These are phyloP conservation scores for Suillus brevipes DNA, from an alignment of 768 basidiomycete genomes.

Conservation along the genomic window DNA sequence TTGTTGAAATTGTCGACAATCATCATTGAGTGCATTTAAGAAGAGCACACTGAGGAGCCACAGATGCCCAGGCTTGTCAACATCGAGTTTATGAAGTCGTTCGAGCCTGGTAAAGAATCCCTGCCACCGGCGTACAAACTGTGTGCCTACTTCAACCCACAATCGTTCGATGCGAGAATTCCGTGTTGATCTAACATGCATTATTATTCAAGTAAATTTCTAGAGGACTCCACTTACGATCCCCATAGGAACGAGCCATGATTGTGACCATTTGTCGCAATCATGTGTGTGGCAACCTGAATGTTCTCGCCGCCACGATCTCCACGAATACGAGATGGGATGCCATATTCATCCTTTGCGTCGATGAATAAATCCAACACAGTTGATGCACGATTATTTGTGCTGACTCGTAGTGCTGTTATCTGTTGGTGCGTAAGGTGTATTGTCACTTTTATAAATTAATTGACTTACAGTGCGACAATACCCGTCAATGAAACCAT, in stretches of 20 bases:
- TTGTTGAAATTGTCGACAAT: no score
- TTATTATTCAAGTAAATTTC: neutral
- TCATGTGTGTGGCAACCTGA: slow-evolving; percentile 28
- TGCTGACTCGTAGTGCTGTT: slow-evolving; percentile 33
- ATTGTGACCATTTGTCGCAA: slow-evolving; percentile 14
- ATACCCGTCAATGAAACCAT: slow-evolving; percentile 41
- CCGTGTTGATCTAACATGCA: slow-evolving; percentile 22
- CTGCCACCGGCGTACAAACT: slow-evolving; percentile 16
- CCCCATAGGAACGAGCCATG: slow-evolving; percentile 41
- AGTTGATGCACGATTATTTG: slow-evolving; percentile 35
- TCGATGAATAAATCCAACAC: slow-evolving; percentile 17
- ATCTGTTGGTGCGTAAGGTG: slow-evolving; percentile 17
- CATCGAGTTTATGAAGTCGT: no score
- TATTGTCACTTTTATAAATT: neutral
- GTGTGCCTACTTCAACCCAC: slow-evolving; percentile 27
- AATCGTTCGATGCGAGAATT: slow-evolving; percentile 30
- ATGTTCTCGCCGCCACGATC: slow-evolving; percentile 42
- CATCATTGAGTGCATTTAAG: no score
- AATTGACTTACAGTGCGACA: slow-evolving; percentile 27
- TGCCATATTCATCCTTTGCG: slow-evolving; percentile 24
- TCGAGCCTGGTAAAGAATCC: no score
- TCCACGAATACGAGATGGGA: slow-evolving; percentile 34
- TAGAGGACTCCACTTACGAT: slow-evolving; percentile 20
- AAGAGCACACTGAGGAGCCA: no score
- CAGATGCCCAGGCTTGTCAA: no score